phyloP scores from a whole-genome alignment of 768 basidiomycete species.

The Crucibulum laeve region DNA sequence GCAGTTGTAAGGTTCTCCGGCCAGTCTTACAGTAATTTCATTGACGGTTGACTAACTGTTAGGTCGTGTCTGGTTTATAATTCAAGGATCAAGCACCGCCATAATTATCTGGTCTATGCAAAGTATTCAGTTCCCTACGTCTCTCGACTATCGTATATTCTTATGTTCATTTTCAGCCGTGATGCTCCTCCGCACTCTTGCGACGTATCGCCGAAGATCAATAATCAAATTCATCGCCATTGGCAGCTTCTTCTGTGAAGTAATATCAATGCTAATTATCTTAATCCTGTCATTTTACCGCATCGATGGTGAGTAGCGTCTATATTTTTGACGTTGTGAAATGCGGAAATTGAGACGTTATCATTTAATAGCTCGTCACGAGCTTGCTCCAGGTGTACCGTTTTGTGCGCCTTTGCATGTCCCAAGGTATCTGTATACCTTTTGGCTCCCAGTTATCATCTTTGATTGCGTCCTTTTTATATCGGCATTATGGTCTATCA shows the following conservation, averaged over 20 bases:
- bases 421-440: conserved; percentile 12
- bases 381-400: conserved; percentile 6
- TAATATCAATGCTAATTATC: too few species aligned
- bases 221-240: too few species aligned
- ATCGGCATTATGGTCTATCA: conserved; percentile 13
- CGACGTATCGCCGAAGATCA: conserved; percentile 16
- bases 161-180: conserved; percentile 8
- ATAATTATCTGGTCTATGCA: conserved; percentile 22
- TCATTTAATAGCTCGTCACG: conserved; percentile 6
- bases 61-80: conserved; percentile 15
- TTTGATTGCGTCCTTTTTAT: conserved; percentile 17
- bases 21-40: too few species aligned
- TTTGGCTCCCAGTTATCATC: conserved; percentile 19
- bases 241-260: too few species aligned
- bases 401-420: conserved; percentile 14
- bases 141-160: background rate
- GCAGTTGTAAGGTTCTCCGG: too few species aligned
- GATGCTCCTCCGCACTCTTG: conserved; percentile 19
- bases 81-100: conserved; percentile 16
- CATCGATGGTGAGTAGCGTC: conserved; percentile 12
- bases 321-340: background rate
- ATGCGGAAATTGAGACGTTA: background rate
- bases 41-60: too few species aligned
- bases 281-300: conserved; percentile 5
- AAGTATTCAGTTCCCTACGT: conserved; percentile 10